phyloP scores from a whole-genome alignment of 208 protist species.

The Trypanosoma lewisi region DNA sequence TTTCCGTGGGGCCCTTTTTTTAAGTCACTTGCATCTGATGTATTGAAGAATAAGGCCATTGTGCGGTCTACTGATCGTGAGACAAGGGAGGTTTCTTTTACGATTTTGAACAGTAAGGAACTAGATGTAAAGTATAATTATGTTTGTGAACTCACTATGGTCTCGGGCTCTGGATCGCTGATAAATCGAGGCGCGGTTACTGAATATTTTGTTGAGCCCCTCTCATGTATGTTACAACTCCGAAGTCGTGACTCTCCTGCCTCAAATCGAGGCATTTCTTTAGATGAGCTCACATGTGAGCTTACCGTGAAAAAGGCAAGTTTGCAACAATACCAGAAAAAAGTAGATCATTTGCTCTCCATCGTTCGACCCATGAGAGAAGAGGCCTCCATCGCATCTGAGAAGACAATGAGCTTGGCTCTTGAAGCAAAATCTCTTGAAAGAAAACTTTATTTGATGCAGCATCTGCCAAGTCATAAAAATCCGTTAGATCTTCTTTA shows the following conservation, averaged over 20 bases:
- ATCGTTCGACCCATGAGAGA: conserved; percentile 59
- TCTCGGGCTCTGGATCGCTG: conserved; percentile 35
- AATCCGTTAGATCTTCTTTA: conserved; percentile 84
- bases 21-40: conserved; percentile 76
- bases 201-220: conserved; percentile 57
- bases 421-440: conserved; percentile 65
- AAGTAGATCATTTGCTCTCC: conserved; percentile 39
- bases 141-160: conserved; percentile 42
- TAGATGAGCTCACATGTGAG: conserved; percentile 42
- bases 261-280: neutral
- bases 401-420: conserved; percentile 49
- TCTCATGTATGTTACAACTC: conserved; percentile 54
- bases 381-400: conserved; percentile 48
- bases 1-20: conserved; percentile 84
- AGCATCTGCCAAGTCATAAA: conserved; percentile 33
- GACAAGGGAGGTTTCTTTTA: conserved; percentile 49
- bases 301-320: conserved; percentile 28
- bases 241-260: neutral
- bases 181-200: conserved; percentile 34
- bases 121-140: conserved; percentile 45
- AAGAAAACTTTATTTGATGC: conserved; percentile 43
- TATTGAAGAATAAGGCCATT: conserved; percentile 65
- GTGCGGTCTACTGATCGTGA: conserved; percentile 30
- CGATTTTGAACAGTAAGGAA: conserved; percentile 68
- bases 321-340: conserved; percentile 30